Evolutionary conservation across 352 stramenopile genomes (phyloP).

Genomic region (Globisporangium cederbergense): DNA sequence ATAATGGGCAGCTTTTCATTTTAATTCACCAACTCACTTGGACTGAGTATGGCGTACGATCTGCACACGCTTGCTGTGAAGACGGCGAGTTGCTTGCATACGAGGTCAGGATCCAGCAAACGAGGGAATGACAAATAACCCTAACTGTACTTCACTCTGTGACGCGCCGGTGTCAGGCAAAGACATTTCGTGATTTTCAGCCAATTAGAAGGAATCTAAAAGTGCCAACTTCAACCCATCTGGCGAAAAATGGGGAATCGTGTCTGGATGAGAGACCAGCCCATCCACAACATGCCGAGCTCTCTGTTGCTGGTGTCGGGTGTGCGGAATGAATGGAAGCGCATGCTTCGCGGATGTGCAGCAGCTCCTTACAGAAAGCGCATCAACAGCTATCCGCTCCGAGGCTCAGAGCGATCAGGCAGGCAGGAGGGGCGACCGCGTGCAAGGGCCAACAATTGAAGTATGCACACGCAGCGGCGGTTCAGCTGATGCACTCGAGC

Average conservation of each 20-base stretch:
- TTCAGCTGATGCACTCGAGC: too few relatives aligned
- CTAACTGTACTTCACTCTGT: constrained; percentile 6
- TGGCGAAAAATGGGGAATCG: neutral
- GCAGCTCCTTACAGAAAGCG: too few relatives aligned
- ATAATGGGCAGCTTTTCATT: neutral
- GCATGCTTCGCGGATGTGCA: neutral
- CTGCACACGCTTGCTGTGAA: too few relatives aligned
- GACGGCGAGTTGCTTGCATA: too few relatives aligned
- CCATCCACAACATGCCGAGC: neutral
- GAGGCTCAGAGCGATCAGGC: too few relatives aligned
- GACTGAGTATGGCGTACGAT: too few relatives aligned
- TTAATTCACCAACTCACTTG: neutral
- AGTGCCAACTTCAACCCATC: constrained; percentile 17
- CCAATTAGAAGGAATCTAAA: constrained; percentile 9
- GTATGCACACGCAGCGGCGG: too few relatives aligned
- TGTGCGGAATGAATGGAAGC: neutral
- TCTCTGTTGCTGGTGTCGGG: neutral
- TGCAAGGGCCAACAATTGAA: too few relatives aligned
- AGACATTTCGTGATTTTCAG: neutral
- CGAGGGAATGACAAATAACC: neutral
- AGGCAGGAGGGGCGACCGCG: too few relatives aligned
- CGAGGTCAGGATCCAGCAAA: too few relatives aligned
- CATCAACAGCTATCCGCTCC: too few relatives aligned
- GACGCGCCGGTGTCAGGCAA: constrained; percentile 18
- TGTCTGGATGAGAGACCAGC: neutral